Evolutionary conservation across 1,284 basidiomycete genomes (phyloP).

Genomic region (Cystobasidium pallidum): DNA sequence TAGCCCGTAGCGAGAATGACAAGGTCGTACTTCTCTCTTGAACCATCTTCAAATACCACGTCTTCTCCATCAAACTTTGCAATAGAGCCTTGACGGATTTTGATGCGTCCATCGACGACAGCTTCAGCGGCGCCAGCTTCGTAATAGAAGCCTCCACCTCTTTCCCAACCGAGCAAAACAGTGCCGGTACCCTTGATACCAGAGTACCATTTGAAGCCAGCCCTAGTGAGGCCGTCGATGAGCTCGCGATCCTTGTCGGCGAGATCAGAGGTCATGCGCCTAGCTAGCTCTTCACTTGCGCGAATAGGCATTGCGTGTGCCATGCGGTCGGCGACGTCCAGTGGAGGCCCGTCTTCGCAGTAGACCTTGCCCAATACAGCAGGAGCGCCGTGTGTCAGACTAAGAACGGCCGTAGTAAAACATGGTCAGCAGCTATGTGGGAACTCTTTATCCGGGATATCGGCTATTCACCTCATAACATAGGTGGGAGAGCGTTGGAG

Average conservation of each 20-base stretch:
- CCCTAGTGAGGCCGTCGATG: slow-evolving; percentile 56
- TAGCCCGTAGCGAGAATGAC: slow-evolving; percentile 25
- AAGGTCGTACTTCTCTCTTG: slow-evolving; percentile 10
- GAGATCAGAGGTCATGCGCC: slow-evolving; percentile 51
- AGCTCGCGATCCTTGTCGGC: slow-evolving; percentile 55
- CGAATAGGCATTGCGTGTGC: slow-evolving; percentile 58
- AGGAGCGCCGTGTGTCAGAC: slow-evolving; percentile 1
- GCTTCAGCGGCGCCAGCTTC: slow-evolving; percentile 69
- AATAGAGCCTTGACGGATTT: slow-evolving; percentile 69
- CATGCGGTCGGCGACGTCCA: slow-evolving; percentile 61
- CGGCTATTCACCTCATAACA: slow-evolving; percentile 56
- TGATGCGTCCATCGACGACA: slow-evolving; percentile 72
- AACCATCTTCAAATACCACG: slow-evolving; percentile 12
- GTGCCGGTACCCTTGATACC: slow-evolving; percentile 66
- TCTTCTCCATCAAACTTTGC: slow-evolving; percentile 55
- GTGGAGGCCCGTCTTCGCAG: slow-evolving; percentile 59
- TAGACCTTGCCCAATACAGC: slow-evolving; percentile 57
- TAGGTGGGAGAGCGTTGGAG: slow-evolving; percentile 57
- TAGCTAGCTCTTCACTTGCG: slow-evolving; percentile 56
- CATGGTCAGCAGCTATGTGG: too few relatives aligned
- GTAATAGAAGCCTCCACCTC: slow-evolving; percentile 58
- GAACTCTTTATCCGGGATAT: too few relatives aligned
- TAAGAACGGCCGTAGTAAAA: too few relatives aligned
- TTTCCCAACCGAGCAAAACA: slow-evolving; percentile 53
- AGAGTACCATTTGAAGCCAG: slow-evolving; percentile 60